These are phyloP conservation scores for Tetrahymena malaccensis DNA, from an alignment of 73 alveolate genomes.

Conservation along the genomic window DNA sequence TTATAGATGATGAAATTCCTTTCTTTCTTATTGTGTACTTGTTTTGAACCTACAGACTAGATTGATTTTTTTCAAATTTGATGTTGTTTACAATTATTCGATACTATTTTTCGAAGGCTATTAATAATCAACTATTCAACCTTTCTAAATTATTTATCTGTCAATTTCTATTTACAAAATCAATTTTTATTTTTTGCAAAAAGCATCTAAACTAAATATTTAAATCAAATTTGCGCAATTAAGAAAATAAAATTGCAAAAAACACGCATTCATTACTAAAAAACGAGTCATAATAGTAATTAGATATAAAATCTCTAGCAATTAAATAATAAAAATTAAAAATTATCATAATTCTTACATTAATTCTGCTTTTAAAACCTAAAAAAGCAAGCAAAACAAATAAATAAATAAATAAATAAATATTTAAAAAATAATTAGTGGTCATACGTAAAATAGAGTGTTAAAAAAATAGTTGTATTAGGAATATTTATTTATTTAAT, in stretches of 20 bases:
- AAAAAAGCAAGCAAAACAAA: too few relatives aligned
- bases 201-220: not conserved
- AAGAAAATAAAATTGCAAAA: not conserved
- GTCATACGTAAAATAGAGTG: too few relatives aligned
- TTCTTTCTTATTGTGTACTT: too few relatives aligned
- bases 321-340: too few relatives aligned
- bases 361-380: too few relatives aligned
- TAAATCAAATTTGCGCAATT: not conserved
- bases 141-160: not conserved
- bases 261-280: too few relatives aligned
- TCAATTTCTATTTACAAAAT: not conserved
- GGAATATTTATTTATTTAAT: too few relatives aligned
- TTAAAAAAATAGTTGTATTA: too few relatives aligned
- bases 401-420: too few relatives aligned
- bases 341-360: not conserved
- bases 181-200: not conserved
- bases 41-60: not conserved
- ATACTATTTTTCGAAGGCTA: not conserved
- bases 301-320: too few relatives aligned
- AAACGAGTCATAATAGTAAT: not conserved
- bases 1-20: not conserved
- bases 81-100: not conserved
- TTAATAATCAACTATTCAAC: not conserved
- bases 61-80: too few relatives aligned
- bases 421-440: too few relatives aligned